Evolutionary conservation across 441 rosid genomes (phyloP).

Genomic region (Geranium incanum): DNA sequence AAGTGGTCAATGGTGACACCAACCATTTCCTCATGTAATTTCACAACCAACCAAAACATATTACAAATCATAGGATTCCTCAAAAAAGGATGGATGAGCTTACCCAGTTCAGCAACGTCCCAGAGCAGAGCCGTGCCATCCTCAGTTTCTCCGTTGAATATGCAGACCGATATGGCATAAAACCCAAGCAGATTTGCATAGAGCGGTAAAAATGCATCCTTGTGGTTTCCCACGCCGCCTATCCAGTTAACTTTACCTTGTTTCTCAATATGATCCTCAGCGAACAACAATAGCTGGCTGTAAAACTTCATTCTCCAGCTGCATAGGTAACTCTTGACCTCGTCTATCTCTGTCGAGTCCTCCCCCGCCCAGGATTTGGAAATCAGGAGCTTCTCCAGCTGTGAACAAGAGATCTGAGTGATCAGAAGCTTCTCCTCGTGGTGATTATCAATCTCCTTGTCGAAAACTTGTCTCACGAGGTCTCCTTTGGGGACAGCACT

Average conservation of each 20-base stretch:
- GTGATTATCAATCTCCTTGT: constrained; percentile 91
- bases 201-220: constrained; percentile 76
- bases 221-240: constrained; percentile 80
- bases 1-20: constrained; percentile 23
- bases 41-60: constrained; percentile 46
- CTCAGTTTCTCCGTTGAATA: constrained; percentile 28
- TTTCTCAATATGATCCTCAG: constrained; percentile 36
- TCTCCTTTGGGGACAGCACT: constrained; percentile 43
- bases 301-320: constrained; percentile 52
- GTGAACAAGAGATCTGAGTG: constrained; percentile 69
- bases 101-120: constrained; percentile 50
- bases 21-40: constrained; percentile 37
- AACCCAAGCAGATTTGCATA: constrained; percentile 77
- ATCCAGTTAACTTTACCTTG: constrained; percentile 57
- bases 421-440: constrained; percentile 88
- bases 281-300: constrained; percentile 47
- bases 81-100: constrained; percentile 47
- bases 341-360: constrained; percentile 22
- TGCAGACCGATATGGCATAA: constrained; percentile 60
- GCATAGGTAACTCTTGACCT: constrained; percentile 30
- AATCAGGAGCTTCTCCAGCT: constrained; percentile 53
- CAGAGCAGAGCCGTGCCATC: constrained; percentile 25
- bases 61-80: constrained; percentile 64
- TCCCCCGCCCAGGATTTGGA: constrained; percentile 23
- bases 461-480: constrained; percentile 81